These are phyloP conservation scores for Uronychia binucleata DNA, from an alignment of 73 alveolate genomes.

Conservation along the genomic window DNA sequence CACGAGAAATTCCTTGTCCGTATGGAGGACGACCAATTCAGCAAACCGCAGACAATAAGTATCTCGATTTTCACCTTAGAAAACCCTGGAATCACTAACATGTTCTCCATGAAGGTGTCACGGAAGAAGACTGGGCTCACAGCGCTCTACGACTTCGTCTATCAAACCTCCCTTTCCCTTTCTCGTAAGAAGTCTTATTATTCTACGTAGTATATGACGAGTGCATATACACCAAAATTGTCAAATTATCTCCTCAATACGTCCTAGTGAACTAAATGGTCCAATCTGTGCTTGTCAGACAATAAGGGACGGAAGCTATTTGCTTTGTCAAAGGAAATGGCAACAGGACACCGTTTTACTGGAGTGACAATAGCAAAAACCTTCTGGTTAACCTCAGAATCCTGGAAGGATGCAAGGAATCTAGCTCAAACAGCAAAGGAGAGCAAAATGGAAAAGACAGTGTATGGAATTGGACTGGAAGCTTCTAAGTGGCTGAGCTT, in stretches of 20 bases:
- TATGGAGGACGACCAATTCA: no score
- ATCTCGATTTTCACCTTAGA: conserved; percentile 1
- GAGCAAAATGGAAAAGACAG: no score
- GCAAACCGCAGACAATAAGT: conserved; percentile 7
- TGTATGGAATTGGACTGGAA: no score
- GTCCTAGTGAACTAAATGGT: conserved; percentile 50
- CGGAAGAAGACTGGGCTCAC: background rate
- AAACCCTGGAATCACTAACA: conserved; percentile 25
- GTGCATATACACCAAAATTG: conserved; percentile 44
- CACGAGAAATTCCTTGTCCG: no score
- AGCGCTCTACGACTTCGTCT: conserved; percentile 15
- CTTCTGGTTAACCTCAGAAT: background rate
- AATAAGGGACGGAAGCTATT: background rate
- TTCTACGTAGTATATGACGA: conserved; percentile 12
- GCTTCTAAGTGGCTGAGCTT: no score
- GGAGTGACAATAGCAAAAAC: no score
- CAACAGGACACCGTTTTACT: no score
- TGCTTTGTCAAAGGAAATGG: no score
- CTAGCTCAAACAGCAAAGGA: no score
- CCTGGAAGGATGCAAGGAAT: background rate
- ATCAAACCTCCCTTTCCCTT: conserved; percentile 18
- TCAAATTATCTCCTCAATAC: conserved; percentile 54
- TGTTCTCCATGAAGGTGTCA: conserved; percentile 2
- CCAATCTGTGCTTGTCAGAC: background rate
- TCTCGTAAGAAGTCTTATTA: conserved; percentile 10